phyloP scores from a whole-genome alignment of 139 green algal genomes.

The Klebsormidium nitens region DNA sequence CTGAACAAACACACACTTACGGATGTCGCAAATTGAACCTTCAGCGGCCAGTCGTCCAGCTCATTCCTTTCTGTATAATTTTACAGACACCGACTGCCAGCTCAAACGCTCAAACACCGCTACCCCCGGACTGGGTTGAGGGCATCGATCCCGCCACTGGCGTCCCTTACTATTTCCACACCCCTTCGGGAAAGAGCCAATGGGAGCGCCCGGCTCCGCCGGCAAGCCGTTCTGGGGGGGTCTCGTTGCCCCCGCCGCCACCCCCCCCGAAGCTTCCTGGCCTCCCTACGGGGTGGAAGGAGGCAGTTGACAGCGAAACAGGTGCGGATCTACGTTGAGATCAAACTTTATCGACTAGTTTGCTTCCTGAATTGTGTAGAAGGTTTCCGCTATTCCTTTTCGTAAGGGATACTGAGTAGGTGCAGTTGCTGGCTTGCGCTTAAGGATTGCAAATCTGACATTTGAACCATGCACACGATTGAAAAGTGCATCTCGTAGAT shows the following conservation, averaged over 20 bases:
- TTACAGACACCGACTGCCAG: too few relatives aligned
- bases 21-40: too few relatives aligned
- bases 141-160: constrained; percentile 13
- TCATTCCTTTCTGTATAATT: too few relatives aligned
- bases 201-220: constrained; percentile 18
- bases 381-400: neutral
- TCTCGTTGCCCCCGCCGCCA: constrained; percentile 16
- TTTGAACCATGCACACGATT: too few relatives aligned
- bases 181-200: constrained; percentile 25
- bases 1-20: too few relatives aligned
- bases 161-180: constrained; percentile 32
- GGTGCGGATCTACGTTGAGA: constrained; percentile 23
- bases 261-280: constrained; percentile 15
- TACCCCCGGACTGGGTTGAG: too few relatives aligned
- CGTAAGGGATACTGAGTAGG: too few relatives aligned
- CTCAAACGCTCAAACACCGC: too few relatives aligned
- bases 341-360: constrained; percentile 1
- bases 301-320: constrained; percentile 14
- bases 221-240: neutral
- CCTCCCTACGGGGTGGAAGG: constrained; percentile 21
- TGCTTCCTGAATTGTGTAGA: constrained; percentile 7
- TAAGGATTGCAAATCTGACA: too few relatives aligned
- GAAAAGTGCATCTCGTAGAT: too few relatives aligned
- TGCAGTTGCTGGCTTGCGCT: too few relatives aligned
- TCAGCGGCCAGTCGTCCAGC: too few relatives aligned